These are phyloP conservation scores for Tuber borchii DNA, from an alignment of 495 filamentous ascomycete genomes.

Conservation along the genomic window DNA sequence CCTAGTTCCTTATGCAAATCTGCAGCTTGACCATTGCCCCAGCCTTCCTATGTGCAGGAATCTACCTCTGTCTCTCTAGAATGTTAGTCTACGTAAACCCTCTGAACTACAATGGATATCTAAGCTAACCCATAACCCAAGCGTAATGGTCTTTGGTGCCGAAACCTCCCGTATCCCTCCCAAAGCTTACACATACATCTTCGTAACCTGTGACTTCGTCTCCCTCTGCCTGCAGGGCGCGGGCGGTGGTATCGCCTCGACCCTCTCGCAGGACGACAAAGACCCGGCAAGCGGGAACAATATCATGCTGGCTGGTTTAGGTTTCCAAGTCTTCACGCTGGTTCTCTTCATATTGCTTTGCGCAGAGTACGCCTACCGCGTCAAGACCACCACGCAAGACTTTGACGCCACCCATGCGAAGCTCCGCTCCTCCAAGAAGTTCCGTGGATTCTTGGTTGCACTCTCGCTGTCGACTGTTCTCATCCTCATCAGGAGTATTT, in stretches of 20 bases:
- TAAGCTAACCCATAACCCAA: slow-evolving; percentile 15
- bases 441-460: slow-evolving; percentile 44
- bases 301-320: slow-evolving; percentile 61
- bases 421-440: slow-evolving; percentile 40
- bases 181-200: slow-evolving; percentile 49
- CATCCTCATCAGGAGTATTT: slow-evolving; percentile 59
- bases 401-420: slow-evolving; percentile 37
- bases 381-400: slow-evolving; percentile 15
- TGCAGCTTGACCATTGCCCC: slow-evolving; percentile 60
- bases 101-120: not conserved
- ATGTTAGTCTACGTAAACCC: slow-evolving; percentile 40
- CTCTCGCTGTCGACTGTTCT: slow-evolving; percentile 51
- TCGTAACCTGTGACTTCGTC: slow-evolving; percentile 59
- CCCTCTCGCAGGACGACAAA: slow-evolving; percentile 44
- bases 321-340: slow-evolving; percentile 53
- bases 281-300: slow-evolving; percentile 48
- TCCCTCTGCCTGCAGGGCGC: slow-evolving; percentile 55
- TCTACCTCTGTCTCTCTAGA: slow-evolving; percentile 59
- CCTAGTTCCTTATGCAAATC: slow-evolving; percentile 51
- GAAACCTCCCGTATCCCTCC: slow-evolving; percentile 59
- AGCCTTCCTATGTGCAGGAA: slow-evolving; percentile 57
- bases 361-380: slow-evolving; percentile 48
- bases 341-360: slow-evolving; percentile 50
- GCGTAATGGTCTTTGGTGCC: slow-evolving; percentile 53
- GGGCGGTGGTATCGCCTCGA: slow-evolving; percentile 56